These are phyloP conservation scores for Arabidopsis lyrata DNA, from an alignment of 441 rosid species.

Conservation along the genomic window DNA sequence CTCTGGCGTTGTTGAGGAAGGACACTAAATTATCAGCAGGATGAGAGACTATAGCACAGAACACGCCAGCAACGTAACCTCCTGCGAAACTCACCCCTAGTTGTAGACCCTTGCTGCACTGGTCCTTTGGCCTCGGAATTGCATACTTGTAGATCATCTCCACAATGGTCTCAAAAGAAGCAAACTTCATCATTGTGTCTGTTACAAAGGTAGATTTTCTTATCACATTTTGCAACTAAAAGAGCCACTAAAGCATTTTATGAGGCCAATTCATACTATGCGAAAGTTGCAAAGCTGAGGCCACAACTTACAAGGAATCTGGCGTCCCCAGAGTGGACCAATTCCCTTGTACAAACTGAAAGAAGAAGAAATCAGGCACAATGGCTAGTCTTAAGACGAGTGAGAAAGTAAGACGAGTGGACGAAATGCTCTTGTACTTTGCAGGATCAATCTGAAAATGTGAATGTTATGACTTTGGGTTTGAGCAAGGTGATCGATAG, in stretches of 20 bases:
- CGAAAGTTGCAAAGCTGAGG: neutral
- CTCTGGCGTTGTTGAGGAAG: slow-evolving; percentile 93
- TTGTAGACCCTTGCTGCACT: slow-evolving; percentile 24
- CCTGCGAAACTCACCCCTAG: slow-evolving; percentile 51
- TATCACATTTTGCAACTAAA: neutral
- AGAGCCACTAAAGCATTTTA: neutral
- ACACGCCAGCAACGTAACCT: slow-evolving; percentile 80
- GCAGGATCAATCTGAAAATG: slow-evolving; percentile 84
- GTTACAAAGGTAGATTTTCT: neutral
- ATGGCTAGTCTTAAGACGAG: neutral
- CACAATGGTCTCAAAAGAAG: slow-evolving; percentile 27
- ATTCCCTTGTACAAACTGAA: slow-evolving; percentile 1
- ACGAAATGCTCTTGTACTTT: slow-evolving; percentile 91
- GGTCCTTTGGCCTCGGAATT: slow-evolving; percentile 19
- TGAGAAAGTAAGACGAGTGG: slow-evolving; percentile 51
- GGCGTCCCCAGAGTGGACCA: slow-evolving; percentile 25
- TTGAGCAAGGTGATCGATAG: neutral
- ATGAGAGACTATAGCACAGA: slow-evolving; percentile 86
- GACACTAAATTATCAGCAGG: slow-evolving; percentile 96
- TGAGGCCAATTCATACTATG: neutral
- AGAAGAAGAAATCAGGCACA: neutral
- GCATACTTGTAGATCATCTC: slow-evolving; percentile 20
- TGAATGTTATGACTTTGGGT: neutral
- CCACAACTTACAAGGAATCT: slow-evolving; percentile 19
- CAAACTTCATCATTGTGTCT: slow-evolving; percentile 28